Evolutionary conservation across 306 rosid species (phyloP).

Genomic region (Vigna angularis): DNA sequence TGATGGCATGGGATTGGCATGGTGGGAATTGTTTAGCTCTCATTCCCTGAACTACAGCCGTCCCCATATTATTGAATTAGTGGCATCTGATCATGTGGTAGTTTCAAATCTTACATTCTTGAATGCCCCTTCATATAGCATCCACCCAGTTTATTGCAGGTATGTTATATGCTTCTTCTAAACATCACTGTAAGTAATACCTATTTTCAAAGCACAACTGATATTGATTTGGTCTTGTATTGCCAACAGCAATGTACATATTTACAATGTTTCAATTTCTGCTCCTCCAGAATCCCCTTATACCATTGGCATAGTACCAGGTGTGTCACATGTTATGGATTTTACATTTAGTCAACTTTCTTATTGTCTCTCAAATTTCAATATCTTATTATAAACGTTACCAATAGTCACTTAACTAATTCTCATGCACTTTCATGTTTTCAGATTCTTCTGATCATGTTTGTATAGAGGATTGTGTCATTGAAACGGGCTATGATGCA

Average conservation of each 20-base stretch:
- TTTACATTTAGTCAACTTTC: neutral
- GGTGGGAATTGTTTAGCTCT: conserved; percentile 90
- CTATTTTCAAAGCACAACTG: conserved; percentile 7
- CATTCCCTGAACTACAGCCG: conserved; percentile 83
- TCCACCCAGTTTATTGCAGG: conserved; percentile 99
- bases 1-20: conserved; percentile 87
- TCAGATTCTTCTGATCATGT: conserved; percentile 87
- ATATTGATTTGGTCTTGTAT: conserved; percentile 34
- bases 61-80: conserved; percentile 87
- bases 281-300: conserved; percentile 82
- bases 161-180: conserved; percentile 42
- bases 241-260: conserved; percentile 71
- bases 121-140: conserved; percentile 87
- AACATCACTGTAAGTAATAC: conserved; percentile 4
- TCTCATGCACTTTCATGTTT: conserved; percentile 38
- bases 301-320: conserved; percentile 92
- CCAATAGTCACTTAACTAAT: conserved; percentile 39
- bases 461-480: conserved; percentile 83
- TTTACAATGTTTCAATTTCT: conserved; percentile 78
- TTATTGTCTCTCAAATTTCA: conserved; percentile 8
- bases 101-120: conserved; percentile 90
- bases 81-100: conserved; percentile 64
- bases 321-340: conserved; percentile 48
- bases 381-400: neutral
- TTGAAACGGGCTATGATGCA: conserved; percentile 83